Evolutionary conservation across 73 alveolate species (phyloP).

Genomic region (Paramecium tetraurelia): DNA sequence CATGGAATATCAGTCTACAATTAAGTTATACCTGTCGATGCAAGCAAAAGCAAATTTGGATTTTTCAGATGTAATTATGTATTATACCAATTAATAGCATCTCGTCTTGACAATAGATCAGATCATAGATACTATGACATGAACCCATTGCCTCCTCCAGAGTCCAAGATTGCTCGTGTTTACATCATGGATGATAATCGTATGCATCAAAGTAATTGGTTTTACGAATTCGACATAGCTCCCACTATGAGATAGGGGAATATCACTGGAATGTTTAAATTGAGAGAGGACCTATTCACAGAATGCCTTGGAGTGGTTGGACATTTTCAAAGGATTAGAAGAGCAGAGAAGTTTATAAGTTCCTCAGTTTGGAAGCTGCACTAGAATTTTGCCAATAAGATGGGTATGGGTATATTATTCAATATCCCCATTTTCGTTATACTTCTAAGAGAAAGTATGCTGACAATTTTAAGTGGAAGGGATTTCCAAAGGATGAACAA

Average conservation of each 20-base stretch:
- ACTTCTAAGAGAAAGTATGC: slow-evolving; percentile 70
- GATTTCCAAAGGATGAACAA: slow-evolving; percentile 59
- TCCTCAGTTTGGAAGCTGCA: slow-evolving; percentile 62
- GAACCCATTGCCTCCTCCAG: neutral
- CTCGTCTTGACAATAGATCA: slow-evolving; percentile 5
- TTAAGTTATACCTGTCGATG: neutral
- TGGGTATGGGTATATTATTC: slow-evolving; percentile 75
- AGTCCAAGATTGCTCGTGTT: slow-evolving; percentile 17
- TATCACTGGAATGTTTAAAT: slow-evolving; percentile 18
- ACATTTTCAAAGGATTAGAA: neutral
- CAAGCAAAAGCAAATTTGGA: slow-evolving; percentile 10
- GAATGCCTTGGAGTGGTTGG: slow-evolving; percentile 47
- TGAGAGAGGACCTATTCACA: neutral
- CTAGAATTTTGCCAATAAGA: slow-evolving; percentile 46
- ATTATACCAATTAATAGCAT: neutral
- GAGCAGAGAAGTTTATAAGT: neutral
- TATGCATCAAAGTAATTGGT: slow-evolving; percentile 27
- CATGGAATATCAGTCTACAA: slow-evolving; percentile 25
- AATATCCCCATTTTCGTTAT: slow-evolving; percentile 66
- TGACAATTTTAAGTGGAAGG: slow-evolving; percentile 78
- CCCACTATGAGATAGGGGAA: slow-evolving; percentile 13
- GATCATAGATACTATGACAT: neutral
- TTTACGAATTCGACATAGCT: neutral
- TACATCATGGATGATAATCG: neutral
- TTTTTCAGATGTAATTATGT: neutral